Percentiles rank a stretch among this genome's conserved stretches.
Conservation (phyloP, 192 early-diverging fungal species). For the Coemansia sp. region DNA sequence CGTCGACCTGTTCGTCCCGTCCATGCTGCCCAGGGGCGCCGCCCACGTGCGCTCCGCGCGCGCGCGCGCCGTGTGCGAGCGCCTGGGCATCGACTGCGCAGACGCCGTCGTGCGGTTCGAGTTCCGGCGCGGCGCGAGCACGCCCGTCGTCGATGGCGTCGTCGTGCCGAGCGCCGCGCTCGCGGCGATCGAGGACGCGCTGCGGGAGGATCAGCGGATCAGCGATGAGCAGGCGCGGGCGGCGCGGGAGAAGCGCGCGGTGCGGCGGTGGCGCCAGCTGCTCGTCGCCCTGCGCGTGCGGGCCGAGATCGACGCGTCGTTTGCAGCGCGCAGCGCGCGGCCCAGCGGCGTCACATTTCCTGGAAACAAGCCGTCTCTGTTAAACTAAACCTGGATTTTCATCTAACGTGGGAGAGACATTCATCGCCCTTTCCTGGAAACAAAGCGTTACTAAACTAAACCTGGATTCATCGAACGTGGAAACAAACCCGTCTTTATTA, state of each 20-base stretch:
- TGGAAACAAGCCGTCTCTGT: too few relatives aligned
- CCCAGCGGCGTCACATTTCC: too few relatives aligned
- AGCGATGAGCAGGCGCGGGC: neutral
- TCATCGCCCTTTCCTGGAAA: too few relatives aligned
- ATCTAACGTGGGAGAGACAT: too few relatives aligned
- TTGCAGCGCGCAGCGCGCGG: slow-evolving; percentile 28
- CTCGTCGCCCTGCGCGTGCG: slow-evolving; percentile 39
- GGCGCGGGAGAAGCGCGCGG: slow-evolving; percentile 14
- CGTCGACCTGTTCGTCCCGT: slow-evolving; percentile 77
- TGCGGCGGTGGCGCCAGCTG: slow-evolving; percentile 33
- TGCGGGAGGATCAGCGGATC: slow-evolving; percentile 8
- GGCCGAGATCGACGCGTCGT: slow-evolving; percentile 41
- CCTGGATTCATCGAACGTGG: too few relatives aligned
- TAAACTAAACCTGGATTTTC: too few relatives aligned
- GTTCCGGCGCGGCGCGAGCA: slow-evolving; percentile 21
- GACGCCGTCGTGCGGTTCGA: slow-evolving; percentile 72
- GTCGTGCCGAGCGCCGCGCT: slow-evolving; percentile 19
- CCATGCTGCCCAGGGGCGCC: slow-evolving; percentile 82
- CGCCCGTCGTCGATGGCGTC: slow-evolving; percentile 35
- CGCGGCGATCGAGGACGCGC: slow-evolving; percentile 33
- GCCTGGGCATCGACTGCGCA: slow-evolving; percentile 76
- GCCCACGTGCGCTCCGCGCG: slow-evolving; percentile 65
- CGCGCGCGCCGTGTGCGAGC: slow-evolving; percentile 64
- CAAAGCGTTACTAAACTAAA: too few relatives aligned
- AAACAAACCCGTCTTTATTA: too few relatives aligned